phyloP scores from a whole-genome alignment of 441 rosid species.

The Mallotus japonicus region DNA sequence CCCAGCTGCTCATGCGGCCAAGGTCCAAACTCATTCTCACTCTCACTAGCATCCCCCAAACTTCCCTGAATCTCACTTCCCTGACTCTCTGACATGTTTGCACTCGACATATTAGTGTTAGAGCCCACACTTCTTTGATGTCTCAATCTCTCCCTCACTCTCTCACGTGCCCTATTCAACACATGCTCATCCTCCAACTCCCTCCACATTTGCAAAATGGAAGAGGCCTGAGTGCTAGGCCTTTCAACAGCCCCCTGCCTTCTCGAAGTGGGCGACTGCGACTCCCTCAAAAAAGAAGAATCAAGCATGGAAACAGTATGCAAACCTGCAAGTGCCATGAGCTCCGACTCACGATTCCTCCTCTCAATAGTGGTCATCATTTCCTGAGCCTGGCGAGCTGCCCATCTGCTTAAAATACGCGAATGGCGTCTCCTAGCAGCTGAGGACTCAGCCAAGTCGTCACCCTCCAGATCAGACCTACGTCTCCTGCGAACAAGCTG shows the following conservation, averaged over 20 bases:
- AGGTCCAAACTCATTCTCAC: constrained; percentile 78
- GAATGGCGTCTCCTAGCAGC: constrained; percentile 82
- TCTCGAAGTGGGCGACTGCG: constrained; percentile 60
- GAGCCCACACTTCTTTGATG: constrained; percentile 56
- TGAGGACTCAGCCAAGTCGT: constrained; percentile 78
- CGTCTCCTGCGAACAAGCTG: constrained; percentile 73
- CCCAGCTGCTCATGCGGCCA: constrained; percentile 65
- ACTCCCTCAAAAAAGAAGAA: constrained; percentile 77
- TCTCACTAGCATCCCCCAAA: constrained; percentile 66
- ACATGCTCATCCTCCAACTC: constrained; percentile 92
- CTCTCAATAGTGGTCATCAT: constrained; percentile 86
- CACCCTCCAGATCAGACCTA: constrained; percentile 81
- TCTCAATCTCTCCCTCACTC: constrained; percentile 74
- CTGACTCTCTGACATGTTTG: constrained; percentile 50
- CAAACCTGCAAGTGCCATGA: constrained; percentile 84
- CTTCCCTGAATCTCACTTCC: constrained; percentile 70
- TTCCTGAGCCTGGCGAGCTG: constrained; percentile 87
- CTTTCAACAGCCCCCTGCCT: constrained; percentile 65
- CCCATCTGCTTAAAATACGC: constrained; percentile 73
- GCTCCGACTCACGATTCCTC: constrained; percentile 77
- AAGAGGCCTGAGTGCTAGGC: constrained; percentile 72
- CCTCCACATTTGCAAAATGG: constrained; percentile 88
- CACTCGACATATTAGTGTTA: constrained; percentile 41
- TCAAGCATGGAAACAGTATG: constrained; percentile 89
- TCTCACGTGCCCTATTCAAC: constrained; percentile 66